A percentile compares a stretch with the other conserved stretches of the same genome.
Evolutionary conservation across 2,329 filamentous ascomycete species (phyloP).

Genomic region (Penicillium sp.): DNA sequence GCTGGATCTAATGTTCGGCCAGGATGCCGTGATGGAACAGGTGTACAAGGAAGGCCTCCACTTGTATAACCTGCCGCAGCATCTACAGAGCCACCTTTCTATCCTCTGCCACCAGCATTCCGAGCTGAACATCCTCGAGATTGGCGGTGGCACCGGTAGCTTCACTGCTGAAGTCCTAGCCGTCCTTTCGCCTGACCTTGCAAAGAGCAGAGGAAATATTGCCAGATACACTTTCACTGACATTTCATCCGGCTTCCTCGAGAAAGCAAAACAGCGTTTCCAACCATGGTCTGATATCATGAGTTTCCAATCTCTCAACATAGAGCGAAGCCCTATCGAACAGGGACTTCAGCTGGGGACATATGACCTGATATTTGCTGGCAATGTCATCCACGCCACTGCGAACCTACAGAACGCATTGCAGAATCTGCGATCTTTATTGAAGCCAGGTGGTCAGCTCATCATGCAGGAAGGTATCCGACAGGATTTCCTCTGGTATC

Average conservation of each 20-base stretch:
- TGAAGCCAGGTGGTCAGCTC: conserved; percentile 20
- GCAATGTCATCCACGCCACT: conserved; percentile 37
- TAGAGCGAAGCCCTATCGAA: conserved; percentile 23
- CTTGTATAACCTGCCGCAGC: conserved; percentile 21
- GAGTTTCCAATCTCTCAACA: conserved; percentile 30
- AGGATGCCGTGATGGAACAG: conserved; percentile 30
- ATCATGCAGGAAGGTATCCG: conserved; percentile 24
- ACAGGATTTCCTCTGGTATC: conserved; percentile 25
- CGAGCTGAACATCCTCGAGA: conserved; percentile 20
- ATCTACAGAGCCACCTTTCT: conserved; percentile 18
- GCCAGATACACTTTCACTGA: conserved; percentile 32
- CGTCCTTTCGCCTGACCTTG: conserved; percentile 14
- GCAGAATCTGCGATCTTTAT: conserved; percentile 15
- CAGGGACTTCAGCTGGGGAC: conserved; percentile 29
- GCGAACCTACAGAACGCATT: conserved; percentile 10
- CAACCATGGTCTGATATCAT: conserved; percentile 24
- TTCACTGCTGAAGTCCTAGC: conserved; percentile 23
- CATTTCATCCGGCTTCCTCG: conserved; percentile 31
- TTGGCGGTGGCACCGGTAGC: conserved; percentile 34
- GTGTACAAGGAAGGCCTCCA: conserved; percentile 29
- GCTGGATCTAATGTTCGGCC: conserved; percentile 35
- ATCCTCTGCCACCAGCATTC: conserved; percentile 23
- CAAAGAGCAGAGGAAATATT: conserved; percentile 8
- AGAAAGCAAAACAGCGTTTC: conserved; percentile 27
- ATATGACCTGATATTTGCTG: conserved; percentile 38